Conservation (phyloP, 208 protist species). For the Angomonas desouzai region DNA sequence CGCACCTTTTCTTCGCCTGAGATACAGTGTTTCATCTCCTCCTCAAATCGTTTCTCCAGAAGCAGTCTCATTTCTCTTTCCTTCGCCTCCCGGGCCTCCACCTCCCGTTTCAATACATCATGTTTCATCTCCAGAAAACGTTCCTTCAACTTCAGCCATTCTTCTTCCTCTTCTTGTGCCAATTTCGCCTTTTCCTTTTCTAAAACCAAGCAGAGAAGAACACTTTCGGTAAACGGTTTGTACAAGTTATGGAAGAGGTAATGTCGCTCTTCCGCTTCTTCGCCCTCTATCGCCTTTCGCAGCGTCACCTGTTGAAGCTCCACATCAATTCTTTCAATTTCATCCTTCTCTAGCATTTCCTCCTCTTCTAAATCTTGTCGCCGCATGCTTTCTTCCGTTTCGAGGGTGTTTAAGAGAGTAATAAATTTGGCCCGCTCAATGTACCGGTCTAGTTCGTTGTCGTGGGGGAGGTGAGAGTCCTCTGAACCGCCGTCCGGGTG, state of each 20-base stretch:
- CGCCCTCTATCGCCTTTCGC: neutral
- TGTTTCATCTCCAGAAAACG: neutral
- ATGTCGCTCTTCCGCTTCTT: neutral
- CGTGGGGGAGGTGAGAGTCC: neutral
- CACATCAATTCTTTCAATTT: neutral
- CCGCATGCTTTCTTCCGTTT: neutral
- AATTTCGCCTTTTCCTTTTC: neutral
- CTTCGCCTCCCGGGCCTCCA: neutral
- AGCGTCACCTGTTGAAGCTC: neutral
- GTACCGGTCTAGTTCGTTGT: neutral
- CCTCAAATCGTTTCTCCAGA: neutral
- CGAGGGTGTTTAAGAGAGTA: neutral
- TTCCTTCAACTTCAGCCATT: neutral
- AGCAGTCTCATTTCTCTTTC: neutral
- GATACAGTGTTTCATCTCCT: neutral
- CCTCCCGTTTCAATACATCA: neutral
- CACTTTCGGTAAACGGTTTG: neutral
- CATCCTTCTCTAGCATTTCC: neutral
- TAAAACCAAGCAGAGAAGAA: neutral
- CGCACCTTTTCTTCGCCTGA: neutral
- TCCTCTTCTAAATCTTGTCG: neutral
- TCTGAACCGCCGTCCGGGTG: neutral
- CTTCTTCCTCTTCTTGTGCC: neutral
- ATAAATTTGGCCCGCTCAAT: neutral
- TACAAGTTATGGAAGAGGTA: neutral